A percentile compares a stretch with the other conserved stretches of the same genome.
Conservation (phyloP, 306 rosid genomes). For the Sophora flavescens region DNA sequence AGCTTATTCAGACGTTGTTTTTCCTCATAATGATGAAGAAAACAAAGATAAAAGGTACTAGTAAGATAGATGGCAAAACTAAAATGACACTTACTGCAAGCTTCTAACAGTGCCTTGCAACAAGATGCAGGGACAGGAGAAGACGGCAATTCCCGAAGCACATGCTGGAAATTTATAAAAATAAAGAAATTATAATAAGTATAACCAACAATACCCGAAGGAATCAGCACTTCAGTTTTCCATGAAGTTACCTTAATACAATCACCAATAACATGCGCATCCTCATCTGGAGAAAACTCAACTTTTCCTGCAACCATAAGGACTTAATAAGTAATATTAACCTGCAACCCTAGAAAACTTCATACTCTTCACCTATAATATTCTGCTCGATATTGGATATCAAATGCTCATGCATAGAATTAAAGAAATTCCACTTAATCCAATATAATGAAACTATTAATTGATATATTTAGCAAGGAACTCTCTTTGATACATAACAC, state of each 20-base stretch:
- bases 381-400: slow-evolving; percentile 13
- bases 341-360: slow-evolving; percentile 29
- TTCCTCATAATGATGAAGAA: background rate
- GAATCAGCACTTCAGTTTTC: slow-evolving; percentile 32
- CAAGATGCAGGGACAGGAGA: slow-evolving; percentile 99
- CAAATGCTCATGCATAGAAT: slow-evolving; percentile 23
- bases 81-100: slow-evolving; percentile 78
- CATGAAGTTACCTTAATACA: slow-evolving; percentile 78
- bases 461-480: slow-evolving; percentile 17
- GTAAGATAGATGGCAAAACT: slow-evolving; percentile 5
- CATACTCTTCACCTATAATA: slow-evolving; percentile 17
- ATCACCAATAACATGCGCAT: slow-evolving; percentile 92
- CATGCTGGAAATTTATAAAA: slow-evolving; percentile 64
- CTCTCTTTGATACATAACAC: slow-evolving; percentile 13
- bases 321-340: slow-evolving; percentile 26
- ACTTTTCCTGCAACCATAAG: slow-evolving; percentile 73
- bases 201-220: slow-evolving; percentile 31
- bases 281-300: slow-evolving; percentile 87
- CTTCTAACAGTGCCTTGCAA: slow-evolving; percentile 90
- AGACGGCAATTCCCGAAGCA: slow-evolving; percentile 92
- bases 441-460: background rate
- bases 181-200: slow-evolving; percentile 21
- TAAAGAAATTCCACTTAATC: slow-evolving; percentile 20
- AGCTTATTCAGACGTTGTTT: background rate
- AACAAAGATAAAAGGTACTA: background rate